Evolutionary conservation across 768 basidiomycete genomes (phyloP), one percentile per base, ranked within the genome.

Genomic region (Leccinellum albellum): DNA sequence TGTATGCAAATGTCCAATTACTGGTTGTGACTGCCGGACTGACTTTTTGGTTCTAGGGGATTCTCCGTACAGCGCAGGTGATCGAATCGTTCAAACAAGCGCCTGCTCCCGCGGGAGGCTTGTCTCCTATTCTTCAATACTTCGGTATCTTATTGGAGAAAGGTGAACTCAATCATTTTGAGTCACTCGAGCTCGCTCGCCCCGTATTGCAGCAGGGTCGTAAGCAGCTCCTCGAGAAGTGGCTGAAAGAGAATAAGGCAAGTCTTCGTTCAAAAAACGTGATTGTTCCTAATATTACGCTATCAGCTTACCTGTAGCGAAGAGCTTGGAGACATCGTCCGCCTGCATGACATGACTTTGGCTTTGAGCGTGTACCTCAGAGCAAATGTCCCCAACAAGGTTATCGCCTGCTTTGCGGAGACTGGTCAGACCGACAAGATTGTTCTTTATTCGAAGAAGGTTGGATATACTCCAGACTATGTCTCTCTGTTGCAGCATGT

Each of bases 231-330:
- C 78, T 99, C 15, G 97, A 99, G 78, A 98, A 98, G 68, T 99
- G 97, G 97, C 76, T 99, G 59, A 99, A 99, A 75, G 97, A 99
- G 80, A 98, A 97, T 78, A 99, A 98, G 86, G 94, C 88, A 57
- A 40, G 57, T 53, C 17, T 52, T 40, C 13, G 3, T 6, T 35
- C 28, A 31, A 47, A 6, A 46, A 72, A 61, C 14, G 24, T 45
- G 40, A n/a, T 17, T 24, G 45, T 21, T 32, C 29, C 53, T 69
- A 54, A 70, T 46, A 28, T 63, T 20, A 15, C 31, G 47, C 50
- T 47, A 28, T 42, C 53, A 97, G 94, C 86, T 99, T 53, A 95
- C 96, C 55, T 99, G 97, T 77, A 94, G 91, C 64, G 97, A 99
- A 74, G 96, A 99, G 71, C 87, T 99, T 24, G 97, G 97, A 37